Evolutionary conservation across 2,329 filamentous ascomycete genomes (phyloP).

Genomic region (Colletotrichum tanaceti): DNA sequence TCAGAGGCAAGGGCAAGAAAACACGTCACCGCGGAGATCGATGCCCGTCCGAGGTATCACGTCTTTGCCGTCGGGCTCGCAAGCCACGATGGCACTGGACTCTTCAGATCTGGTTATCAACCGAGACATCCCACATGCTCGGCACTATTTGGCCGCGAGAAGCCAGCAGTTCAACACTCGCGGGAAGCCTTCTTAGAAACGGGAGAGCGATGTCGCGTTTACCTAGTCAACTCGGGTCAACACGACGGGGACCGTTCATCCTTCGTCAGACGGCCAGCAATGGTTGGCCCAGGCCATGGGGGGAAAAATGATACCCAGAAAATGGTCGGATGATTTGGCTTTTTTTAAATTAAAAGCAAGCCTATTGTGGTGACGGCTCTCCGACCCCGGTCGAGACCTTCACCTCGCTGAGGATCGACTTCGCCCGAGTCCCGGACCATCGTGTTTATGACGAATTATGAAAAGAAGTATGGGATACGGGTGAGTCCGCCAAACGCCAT

Average conservation of each 20-base stretch:
- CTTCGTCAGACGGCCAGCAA: too few species aligned
- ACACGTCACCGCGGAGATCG: not conserved
- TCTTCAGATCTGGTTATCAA: too few species aligned
- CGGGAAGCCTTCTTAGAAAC: too few species aligned
- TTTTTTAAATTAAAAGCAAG: not conserved
- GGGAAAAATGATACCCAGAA: not conserved
- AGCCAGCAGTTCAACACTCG: too few species aligned
- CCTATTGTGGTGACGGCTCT: not conserved
- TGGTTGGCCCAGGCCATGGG: not conserved
- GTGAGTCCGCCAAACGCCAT: conserved; percentile 21
- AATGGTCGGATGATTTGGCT: conserved; percentile 13
- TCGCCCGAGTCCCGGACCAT: conserved; percentile 8
- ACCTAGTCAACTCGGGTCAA: not conserved
- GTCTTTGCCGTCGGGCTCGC: too few species aligned
- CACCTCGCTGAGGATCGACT: conserved; percentile 19
- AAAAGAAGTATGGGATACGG: conserved; percentile 1
- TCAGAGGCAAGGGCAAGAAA: not conserved
- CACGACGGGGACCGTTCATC: too few species aligned
- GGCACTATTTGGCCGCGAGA: too few species aligned
- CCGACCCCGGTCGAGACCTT: conserved; percentile 1
- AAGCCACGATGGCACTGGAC: too few species aligned
- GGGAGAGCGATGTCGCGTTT: too few species aligned
- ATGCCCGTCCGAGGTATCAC: not conserved
- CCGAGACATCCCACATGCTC: too few species aligned
- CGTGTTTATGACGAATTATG: conserved; percentile 7